Base-by-base conservation (phyloP, 2,329 filamentous ascomycete genomes). In the Pseudogymnoascus sp. region DNA sequence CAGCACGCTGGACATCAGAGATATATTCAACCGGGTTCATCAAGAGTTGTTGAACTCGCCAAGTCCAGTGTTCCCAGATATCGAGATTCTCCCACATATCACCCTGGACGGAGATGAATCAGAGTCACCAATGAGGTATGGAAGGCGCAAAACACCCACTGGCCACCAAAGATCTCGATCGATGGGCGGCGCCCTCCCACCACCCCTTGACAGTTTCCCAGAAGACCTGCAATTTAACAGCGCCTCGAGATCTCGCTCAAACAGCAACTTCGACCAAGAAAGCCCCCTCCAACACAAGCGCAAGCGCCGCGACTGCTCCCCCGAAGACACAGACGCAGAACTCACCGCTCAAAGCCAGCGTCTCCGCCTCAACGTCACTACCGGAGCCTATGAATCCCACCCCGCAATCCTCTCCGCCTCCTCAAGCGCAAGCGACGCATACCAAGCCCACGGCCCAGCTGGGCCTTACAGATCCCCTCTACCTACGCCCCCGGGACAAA, bases 11-110 rank as follows among this genome's bases (percentile, higher is more conserved):
- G 69, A 71, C 19, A 75, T 75, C 9, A 67, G 75, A 2, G 67
- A 69, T 5, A 73, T 76, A 33, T 75, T 76, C 65, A 72, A 72
- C 49, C 67, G 67, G 12, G 69, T 77, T 2, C 71, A 76, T 36
- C 67, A 66, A 6, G 71, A 72, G 52, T 72, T 76, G 23, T 64
- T 74, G 14, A 62, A 69, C n/a, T 73, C 74, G 41, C 65, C 68
- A 2, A 67, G 74, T 52, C 67, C 72, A 4, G 71, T 69, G 38
- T 76, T 77, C 62, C 75, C 75, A 0, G 75, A 77, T 60, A 72
- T 77, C 41, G 75, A 77, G 61, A 71, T 77, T 49, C 67, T 77
- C 8, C 75, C 75, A 0, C 75, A 75, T 33, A 72, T 74, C 36
- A 61, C 66, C 6, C 66, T 69, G 2, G 69, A 72, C 22, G 60